These are phyloP conservation scores for Monilinia aucupariae DNA, from an alignment of 2,329 filamentous ascomycete species.

Conservation along the genomic window DNA sequence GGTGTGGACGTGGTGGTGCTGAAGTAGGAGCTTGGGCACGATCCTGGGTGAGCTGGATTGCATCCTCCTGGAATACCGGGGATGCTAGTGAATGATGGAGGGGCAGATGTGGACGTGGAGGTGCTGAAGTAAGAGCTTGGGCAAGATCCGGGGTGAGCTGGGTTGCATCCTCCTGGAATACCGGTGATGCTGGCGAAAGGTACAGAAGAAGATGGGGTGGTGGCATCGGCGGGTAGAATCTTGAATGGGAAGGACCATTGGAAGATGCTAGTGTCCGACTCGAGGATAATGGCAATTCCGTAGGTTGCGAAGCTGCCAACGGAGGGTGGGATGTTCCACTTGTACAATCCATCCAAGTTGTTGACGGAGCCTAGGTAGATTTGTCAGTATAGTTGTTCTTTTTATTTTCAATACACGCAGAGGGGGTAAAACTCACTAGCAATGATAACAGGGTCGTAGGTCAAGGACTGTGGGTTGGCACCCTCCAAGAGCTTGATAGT, in stretches of 20 bases:
- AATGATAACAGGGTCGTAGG: constrained; percentile 40
- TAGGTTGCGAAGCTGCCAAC: constrained; percentile 47
- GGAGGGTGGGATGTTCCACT: constrained; percentile 46
- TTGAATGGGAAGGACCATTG: constrained; percentile 59
- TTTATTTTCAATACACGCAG: neutral
- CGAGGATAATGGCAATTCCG: constrained; percentile 51
- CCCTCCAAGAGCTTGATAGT: constrained; percentile 53
- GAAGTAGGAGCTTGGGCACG: constrained; percentile 9
- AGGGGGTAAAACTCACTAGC: constrained; percentile 43
- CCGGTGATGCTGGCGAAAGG: neutral
- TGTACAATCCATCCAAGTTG: constrained; percentile 42
- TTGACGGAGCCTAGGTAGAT: constrained; percentile 41
- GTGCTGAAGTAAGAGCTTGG: too few relatives aligned
- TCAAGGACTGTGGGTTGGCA: constrained; percentile 40
- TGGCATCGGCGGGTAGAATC: constrained; percentile 21
- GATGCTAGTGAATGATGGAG: constrained; percentile 8
- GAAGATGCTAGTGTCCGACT: constrained; percentile 43
- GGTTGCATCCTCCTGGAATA: too few relatives aligned
- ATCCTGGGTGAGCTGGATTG: constrained; percentile 2
- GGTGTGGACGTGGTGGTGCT: neutral
- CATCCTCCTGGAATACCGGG: constrained; percentile 7
- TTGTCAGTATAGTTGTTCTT: constrained; percentile 18
- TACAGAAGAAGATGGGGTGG: constrained; percentile 1
- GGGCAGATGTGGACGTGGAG: too few relatives aligned
- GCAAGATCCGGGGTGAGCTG: too few relatives aligned